phyloP scores from a whole-genome alignment of 805 yeast species.

The Wickerhamiella alocasiicola region DNA sequence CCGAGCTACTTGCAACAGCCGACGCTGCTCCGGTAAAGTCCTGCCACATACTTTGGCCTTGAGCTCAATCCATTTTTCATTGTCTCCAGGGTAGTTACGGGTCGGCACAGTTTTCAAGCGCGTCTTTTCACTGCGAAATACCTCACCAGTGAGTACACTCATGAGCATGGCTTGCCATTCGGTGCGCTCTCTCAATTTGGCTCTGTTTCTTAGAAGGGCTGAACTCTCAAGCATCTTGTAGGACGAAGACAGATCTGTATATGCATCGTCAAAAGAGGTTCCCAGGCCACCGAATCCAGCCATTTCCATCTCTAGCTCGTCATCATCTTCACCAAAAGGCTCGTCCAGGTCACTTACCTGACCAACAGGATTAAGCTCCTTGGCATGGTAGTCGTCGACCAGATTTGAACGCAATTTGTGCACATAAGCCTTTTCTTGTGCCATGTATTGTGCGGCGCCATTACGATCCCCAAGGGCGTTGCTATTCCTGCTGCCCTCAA shows the following conservation, averaged over 20 bases:
- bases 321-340: constrained; percentile 12
- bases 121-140: constrained; percentile 72
- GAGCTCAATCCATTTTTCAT: constrained; percentile 78
- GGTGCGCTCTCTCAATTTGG: constrained; percentile 47
- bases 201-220: constrained; percentile 24
- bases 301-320: constrained; percentile 18
- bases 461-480: constrained; percentile 16
- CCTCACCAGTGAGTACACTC: constrained; percentile 88
- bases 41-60: constrained; percentile 73
- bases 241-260: constrained; percentile 19
- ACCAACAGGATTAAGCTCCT: constrained; percentile 19
- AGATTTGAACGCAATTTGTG: constrained; percentile 47
- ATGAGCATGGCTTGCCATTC: constrained; percentile 95
- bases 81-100: constrained; percentile 37
- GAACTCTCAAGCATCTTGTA: constrained; percentile 19
- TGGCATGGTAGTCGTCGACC: constrained; percentile 42
- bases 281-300: constrained; percentile 26
- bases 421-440: constrained; percentile 58
- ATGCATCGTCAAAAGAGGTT: constrained; percentile 25
- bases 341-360: constrained; percentile 14
- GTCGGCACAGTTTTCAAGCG: constrained; percentile 41
- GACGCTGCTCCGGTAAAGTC: constrained; percentile 63
- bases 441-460: constrained; percentile 34
- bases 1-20: constrained; percentile 54
- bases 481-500: not conserved